These are phyloP conservation scores for Eimeria necatrix DNA, from an alignment of 169 alveolate genomes.

Conservation along the genomic window DNA sequence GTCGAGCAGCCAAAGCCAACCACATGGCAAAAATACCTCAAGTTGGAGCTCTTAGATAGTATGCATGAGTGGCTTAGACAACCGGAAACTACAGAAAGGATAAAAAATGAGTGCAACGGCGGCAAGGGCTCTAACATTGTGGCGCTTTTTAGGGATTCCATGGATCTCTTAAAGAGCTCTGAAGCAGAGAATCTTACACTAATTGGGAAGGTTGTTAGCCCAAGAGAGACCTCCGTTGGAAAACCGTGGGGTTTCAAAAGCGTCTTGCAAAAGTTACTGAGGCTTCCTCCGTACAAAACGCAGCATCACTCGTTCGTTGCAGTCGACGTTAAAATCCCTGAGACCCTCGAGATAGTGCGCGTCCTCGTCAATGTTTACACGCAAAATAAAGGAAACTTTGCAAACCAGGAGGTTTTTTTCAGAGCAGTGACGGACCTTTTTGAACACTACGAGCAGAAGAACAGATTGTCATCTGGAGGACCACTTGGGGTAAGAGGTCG, in stretches of 20 bases:
- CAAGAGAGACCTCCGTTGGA: conserved; percentile 61
- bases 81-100: conserved; percentile 17
- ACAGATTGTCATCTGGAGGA: conserved; percentile 27
- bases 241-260: conserved; percentile 9
- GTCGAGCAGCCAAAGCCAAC: conserved; percentile 40
- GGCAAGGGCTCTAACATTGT: conserved; percentile 44
- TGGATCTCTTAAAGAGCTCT: conserved; percentile 63
- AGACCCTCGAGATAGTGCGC: conserved; percentile 31
- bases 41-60: conserved; percentile 31
- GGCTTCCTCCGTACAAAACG: conserved; percentile 41
- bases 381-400: conserved; percentile 42
- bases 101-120: conserved; percentile 58
- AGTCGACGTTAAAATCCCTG: conserved; percentile 20
- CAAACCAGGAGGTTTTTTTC: conserved; percentile 51
- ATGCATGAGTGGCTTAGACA: background rate
- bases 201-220: conserved; percentile 54
- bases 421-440: conserved; percentile 50
- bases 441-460: conserved; percentile 54
- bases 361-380: conserved; percentile 25
- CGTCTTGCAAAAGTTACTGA: background rate
- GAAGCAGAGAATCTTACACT: conserved; percentile 47
- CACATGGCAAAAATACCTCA: conserved; percentile 65
- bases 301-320: conserved; percentile 72
- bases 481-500: conserved; percentile 69
- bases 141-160: conserved; percentile 49